A percentile compares a stretch with the other conserved stretches of the same genome.
These are phyloP conservation scores for Acanthamoeba lenticulata DNA, from an alignment of 208 protist species.

Conservation along the genomic window DNA sequence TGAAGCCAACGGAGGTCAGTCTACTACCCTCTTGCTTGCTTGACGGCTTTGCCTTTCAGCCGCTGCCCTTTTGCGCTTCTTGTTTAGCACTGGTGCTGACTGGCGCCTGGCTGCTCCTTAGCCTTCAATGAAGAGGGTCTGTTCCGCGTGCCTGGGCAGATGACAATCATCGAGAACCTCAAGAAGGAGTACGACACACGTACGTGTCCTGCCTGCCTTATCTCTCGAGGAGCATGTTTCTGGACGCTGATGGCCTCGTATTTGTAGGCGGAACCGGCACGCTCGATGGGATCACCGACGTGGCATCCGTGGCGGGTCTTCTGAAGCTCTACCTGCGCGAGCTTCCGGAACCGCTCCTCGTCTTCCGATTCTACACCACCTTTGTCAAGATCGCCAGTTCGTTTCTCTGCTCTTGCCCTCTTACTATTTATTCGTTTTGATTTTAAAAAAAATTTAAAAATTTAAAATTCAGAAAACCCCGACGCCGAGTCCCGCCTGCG, in stretches of 20 bases:
- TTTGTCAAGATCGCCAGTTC: conserved; percentile 37
- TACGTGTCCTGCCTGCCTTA: not conserved
- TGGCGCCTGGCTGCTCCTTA: not conserved
- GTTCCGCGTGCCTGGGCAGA: not conserved
- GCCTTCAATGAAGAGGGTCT: not conserved
- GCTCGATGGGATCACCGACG: not conserved
- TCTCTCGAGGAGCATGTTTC: too few relatives aligned
- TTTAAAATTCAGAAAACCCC: not conserved
- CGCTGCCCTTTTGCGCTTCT: not conserved
- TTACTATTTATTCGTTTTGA: too few relatives aligned
- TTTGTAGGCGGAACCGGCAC: not conserved
- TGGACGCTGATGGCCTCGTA: not conserved
- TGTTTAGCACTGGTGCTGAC: not conserved
- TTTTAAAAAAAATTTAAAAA: too few relatives aligned
- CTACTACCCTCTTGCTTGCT: not conserved
- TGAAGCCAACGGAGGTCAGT: not conserved
- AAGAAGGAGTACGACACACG: not conserved
- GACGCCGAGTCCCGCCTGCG: not conserved
- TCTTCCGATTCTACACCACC: conserved; percentile 42
- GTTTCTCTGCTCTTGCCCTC: not conserved
- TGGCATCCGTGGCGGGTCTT: conserved; percentile 1
- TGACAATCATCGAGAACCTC: not conserved
- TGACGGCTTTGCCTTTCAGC: not conserved
- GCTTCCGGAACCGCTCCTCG: conserved; percentile 21
- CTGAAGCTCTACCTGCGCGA: conserved; percentile 43